Evolutionary conservation across 2,329 filamentous ascomycete genomes (phyloP).

Genomic region (Xylariaceae sp.): DNA sequence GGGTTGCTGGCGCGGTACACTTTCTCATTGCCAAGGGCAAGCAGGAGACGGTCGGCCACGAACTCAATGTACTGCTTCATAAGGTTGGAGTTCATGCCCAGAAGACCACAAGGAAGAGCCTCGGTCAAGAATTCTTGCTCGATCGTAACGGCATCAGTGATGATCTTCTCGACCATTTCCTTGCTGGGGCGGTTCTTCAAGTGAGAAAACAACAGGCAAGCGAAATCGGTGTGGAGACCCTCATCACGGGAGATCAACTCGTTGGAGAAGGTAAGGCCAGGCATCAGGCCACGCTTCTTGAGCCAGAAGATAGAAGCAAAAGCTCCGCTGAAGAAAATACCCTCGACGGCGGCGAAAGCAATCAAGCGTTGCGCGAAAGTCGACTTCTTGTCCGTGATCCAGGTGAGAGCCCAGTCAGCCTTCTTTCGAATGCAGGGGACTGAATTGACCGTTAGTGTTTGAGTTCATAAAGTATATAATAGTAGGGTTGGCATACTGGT

Average conservation of each 20-base stretch:
- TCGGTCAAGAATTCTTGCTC: conserved; percentile 98
- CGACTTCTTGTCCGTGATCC: conserved; percentile 91
- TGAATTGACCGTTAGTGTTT: conserved; percentile 31
- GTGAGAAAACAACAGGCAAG: conserved; percentile 96
- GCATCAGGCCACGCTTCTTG: conserved; percentile 99
- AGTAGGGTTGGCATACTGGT: conserved; percentile 75
- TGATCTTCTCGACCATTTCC: conserved; percentile 78
- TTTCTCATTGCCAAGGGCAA: conserved; percentile 92
- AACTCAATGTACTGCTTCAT: conserved; percentile 99
- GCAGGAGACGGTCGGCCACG: conserved; percentile 88
- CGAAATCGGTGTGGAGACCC: conserved; percentile 98
- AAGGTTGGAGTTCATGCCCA: conserved; percentile 94
- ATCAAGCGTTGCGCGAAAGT: conserved; percentile 94
- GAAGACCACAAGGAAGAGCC: conserved; percentile 83
- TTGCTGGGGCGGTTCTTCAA: conserved; percentile 86
- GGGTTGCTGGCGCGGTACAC: conserved; percentile 90
- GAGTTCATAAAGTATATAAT: not conserved
- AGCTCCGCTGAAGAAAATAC: conserved; percentile 98
- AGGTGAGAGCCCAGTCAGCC: conserved; percentile 93
- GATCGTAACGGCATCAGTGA: conserved; percentile 87
- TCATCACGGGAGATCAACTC: conserved; percentile 99
- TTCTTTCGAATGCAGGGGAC: conserved; percentile 97
- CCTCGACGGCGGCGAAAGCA: conserved; percentile 95
- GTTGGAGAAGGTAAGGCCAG: conserved; percentile 97
- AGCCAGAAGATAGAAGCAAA: conserved; percentile 99